phyloP scores from a whole-genome alignment of 768 basidiomycete genomes.

The Mycena rebaudengoi region DNA sequence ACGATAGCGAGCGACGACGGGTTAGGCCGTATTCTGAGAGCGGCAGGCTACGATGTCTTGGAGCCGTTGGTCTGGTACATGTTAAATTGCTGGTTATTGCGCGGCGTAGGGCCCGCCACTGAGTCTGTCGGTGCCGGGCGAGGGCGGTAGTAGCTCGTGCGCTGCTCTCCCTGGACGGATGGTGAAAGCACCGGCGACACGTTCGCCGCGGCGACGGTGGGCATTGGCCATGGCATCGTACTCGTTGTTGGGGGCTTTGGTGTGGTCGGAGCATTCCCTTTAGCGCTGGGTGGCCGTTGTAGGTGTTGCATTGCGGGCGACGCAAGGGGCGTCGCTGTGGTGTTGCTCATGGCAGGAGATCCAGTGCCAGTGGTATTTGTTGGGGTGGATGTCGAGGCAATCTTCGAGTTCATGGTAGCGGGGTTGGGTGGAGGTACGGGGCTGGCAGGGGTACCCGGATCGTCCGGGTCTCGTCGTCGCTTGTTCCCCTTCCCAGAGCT shows the following conservation, averaged over 20 bases:
- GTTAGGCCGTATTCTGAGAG: no score
- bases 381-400: slow-evolving; percentile 28
- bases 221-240: slow-evolving; percentile 74
- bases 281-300: slow-evolving; percentile 45
- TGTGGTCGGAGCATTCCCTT: slow-evolving; percentile 21
- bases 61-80: slow-evolving; percentile 6
- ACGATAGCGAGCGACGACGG: neutral
- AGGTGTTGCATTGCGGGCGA: slow-evolving; percentile 62
- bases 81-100: slow-evolving; percentile 9
- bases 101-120: neutral
- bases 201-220: slow-evolving; percentile 70
- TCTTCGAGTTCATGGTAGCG: slow-evolving; percentile 33
- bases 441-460: slow-evolving; percentile 41
- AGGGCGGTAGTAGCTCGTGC: slow-evolving; percentile 64
- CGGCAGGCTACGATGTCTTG: neutral
- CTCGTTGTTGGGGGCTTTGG: slow-evolving; percentile 33
- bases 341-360: slow-evolving; percentile 49
- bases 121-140: slow-evolving; percentile 38
- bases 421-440: slow-evolving; percentile 45
- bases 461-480: slow-evolving; percentile 59
- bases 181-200: slow-evolving; percentile 61
- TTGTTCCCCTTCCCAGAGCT: slow-evolving; percentile 71
- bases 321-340: slow-evolving; percentile 54
- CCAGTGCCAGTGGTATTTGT: slow-evolving; percentile 41
- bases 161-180: slow-evolving; percentile 37